A percentile compares a stretch with the other conserved stretches of the same genome.
These are phyloP conservation scores for Elsinoe arachidis DNA, from an alignment of 2,329 filamentous ascomycete genomes.

Conservation along the genomic window DNA sequence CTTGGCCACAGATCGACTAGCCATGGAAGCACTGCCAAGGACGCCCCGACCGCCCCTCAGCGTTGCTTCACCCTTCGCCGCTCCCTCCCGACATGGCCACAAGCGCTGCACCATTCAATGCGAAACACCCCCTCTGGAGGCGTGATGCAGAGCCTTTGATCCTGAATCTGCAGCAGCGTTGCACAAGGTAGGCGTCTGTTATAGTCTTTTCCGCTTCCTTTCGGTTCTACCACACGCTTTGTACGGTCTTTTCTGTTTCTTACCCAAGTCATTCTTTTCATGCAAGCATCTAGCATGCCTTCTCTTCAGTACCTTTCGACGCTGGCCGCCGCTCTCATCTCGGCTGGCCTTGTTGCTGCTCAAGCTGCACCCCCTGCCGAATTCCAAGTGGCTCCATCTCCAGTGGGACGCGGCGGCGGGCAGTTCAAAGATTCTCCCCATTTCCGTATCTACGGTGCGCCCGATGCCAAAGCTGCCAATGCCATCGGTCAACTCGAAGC, in stretches of 20 bases:
- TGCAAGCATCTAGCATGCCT: conserved; percentile 3
- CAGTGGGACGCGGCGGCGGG: background rate
- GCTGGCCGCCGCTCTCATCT: conserved; percentile 8
- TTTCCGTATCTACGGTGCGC: conserved; percentile 34
- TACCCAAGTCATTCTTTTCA: conserved; percentile 1
- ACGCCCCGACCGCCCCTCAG: background rate
- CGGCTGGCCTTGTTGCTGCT: background rate
- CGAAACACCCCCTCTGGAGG: background rate
- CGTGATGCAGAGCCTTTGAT: background rate
- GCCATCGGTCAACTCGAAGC: conserved; percentile 39
- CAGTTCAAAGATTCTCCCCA: conserved; percentile 23
- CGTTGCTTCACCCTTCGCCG: background rate
- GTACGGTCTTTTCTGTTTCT: background rate
- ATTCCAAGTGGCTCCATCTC: background rate
- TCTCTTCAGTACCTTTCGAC: conserved; percentile 3
- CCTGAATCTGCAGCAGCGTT: background rate
- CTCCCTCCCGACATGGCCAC: background rate
- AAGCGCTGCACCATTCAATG: background rate
- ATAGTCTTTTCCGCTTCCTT: background rate
- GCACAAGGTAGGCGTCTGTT: background rate
- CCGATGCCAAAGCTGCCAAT: conserved; percentile 24
- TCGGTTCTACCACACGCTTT: background rate
- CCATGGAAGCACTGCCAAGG: conserved; percentile 1
- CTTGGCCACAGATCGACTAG: background rate
- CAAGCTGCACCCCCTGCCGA: conserved; percentile 5